Percentiles rank a stretch among this genome's conserved stretches.
Conservation (phyloP, 2,329 filamentous ascomycete species). For the Fusarium solani-melongenae region DNA sequence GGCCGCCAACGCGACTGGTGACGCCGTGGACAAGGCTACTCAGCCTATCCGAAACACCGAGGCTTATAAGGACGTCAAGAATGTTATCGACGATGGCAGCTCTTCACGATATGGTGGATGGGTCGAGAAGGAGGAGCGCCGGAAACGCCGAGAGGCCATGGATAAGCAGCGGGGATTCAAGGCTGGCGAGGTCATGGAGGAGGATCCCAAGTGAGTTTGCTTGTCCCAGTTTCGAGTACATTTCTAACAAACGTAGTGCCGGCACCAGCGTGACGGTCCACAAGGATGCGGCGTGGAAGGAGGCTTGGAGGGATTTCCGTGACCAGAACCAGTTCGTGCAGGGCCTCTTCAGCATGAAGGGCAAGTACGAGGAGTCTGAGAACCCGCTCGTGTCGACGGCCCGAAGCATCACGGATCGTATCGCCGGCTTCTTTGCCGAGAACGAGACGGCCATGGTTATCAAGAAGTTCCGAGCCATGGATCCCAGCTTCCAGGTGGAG, state of each 20-base stretch:
- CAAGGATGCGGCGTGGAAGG: conserved; percentile 97
- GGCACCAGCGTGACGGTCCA: conserved; percentile 95
- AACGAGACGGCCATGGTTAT: conserved; percentile 98
- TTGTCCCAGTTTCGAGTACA: background rate
- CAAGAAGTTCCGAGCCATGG: conserved; percentile 97
- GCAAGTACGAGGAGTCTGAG: conserved; percentile 93
- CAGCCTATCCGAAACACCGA: conserved; percentile 94
- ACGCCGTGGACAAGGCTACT: conserved; percentile 92
- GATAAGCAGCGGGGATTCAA: conserved; percentile 69
- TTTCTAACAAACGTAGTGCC: conserved; percentile 69
- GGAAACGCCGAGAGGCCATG: conserved; percentile 78
- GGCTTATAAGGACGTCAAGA: conserved; percentile 92
- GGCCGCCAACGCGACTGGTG: conserved; percentile 85
- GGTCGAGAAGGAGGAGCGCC: conserved; percentile 95
- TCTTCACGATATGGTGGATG: conserved; percentile 96
- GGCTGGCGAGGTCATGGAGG: conserved; percentile 72
- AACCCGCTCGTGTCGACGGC: conserved; percentile 95
- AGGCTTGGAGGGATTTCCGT: conserved; percentile 96
- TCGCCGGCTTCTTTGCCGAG: conserved; percentile 97
- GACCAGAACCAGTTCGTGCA: conserved; percentile 91
- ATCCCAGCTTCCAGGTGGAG: conserved; percentile 93
- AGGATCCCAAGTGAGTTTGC: conserved; percentile 84
- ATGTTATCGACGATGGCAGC: conserved; percentile 96
- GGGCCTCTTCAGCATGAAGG: conserved; percentile 86
- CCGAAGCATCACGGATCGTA: conserved; percentile 90